Percentiles rank a stretch among this genome's conserved stretches.
These are phyloP conservation scores for Alternaria sp. DNA, from an alignment of 2,329 filamentous ascomycete species.

Conservation along the genomic window DNA sequence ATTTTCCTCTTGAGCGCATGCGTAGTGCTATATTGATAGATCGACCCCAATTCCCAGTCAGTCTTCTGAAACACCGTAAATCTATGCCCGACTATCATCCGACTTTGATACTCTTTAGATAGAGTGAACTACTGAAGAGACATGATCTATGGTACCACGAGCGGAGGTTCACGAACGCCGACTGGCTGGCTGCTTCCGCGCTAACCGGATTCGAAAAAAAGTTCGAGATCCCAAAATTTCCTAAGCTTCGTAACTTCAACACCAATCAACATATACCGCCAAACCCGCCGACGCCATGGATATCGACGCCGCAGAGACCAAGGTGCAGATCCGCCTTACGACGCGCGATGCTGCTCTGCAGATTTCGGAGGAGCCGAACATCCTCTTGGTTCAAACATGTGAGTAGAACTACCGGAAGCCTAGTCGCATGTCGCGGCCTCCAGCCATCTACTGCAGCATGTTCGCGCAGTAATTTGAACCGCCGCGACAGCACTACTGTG, in stretches of 20 bases:
- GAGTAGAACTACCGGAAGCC: constrained; percentile 17
- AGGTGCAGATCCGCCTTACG: constrained; percentile 45
- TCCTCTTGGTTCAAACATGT: constrained; percentile 44
- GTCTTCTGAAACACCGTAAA: not conserved
- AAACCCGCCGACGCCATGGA: constrained; percentile 30
- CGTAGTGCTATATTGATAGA: not conserved
- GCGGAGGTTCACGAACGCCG: constrained; percentile 30
- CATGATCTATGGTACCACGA: not conserved
- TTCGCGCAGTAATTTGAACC: not conserved
- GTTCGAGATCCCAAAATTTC: constrained; percentile 36
- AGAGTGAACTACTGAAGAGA: not conserved
- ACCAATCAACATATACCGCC: constrained; percentile 2
- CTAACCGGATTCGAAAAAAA: constrained; percentile 39
- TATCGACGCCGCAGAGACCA: constrained; percentile 32
- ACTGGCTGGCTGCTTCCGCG: constrained; percentile 28
- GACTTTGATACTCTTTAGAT: not conserved
- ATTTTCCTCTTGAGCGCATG: not conserved
- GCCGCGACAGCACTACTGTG: not conserved
- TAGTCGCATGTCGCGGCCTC: not conserved
- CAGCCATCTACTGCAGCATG: not conserved
- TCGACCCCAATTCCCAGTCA: not conserved
- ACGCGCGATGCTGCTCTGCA: constrained; percentile 44
- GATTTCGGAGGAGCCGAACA: constrained; percentile 41
- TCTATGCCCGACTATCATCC: no score
- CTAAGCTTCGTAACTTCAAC: constrained; percentile 23